Evolutionary conservation across 2,329 filamentous ascomycete genomes (phyloP), one percentile per base, ranked within the genome.

Genomic region (Microdochium trichocladiopsis): DNA sequence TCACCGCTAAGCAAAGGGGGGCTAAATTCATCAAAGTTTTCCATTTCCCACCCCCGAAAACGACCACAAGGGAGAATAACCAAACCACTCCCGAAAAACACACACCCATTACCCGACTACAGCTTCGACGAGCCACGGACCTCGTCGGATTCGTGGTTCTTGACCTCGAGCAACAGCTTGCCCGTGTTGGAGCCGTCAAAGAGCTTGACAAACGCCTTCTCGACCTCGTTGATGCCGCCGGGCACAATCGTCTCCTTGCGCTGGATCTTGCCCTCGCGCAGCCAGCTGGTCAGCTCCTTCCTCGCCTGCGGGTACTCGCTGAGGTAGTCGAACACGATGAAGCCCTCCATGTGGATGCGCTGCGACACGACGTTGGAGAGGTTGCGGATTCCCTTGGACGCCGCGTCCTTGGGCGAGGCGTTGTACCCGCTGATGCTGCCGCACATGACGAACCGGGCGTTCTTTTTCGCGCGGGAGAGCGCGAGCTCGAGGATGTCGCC

Each of bases 371-470:
- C 53, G 18, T 60, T 56, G 51, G 53, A 53, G 25, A 69, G 60
- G 58, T 67, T 65, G n/a, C 48, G 57, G 49, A 61, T 55, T 41
- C 61, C 78, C 60, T 73, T 78, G n/a, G n/a, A n/a, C 49, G 79
- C 79, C 1, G 84, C 84, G 53, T 77, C 68, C 47, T 76, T 75
- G 37, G 74, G 74, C 21, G 73, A 65, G 2, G 73, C 63, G 66
- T 89, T 89, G 68, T 90, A 90, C 65, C 84, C 78, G 63, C 78
- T 83, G 69, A 90, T 89, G 57, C 68, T 75, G 49, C 87, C 87
- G 68, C 87, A 90, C 68, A 87, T 86, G 58, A 86, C 81, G 65
- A 90, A 87, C 31, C 86, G 76, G 14, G 86, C 71, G 63, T 78
- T 72, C 50, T 70, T 69, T 52, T 83, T 84, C 53, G 87, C 85